phyloP scores from a whole-genome alignment of 495 filamentous ascomycete genomes.

The Tetracladium setigerum region DNA sequence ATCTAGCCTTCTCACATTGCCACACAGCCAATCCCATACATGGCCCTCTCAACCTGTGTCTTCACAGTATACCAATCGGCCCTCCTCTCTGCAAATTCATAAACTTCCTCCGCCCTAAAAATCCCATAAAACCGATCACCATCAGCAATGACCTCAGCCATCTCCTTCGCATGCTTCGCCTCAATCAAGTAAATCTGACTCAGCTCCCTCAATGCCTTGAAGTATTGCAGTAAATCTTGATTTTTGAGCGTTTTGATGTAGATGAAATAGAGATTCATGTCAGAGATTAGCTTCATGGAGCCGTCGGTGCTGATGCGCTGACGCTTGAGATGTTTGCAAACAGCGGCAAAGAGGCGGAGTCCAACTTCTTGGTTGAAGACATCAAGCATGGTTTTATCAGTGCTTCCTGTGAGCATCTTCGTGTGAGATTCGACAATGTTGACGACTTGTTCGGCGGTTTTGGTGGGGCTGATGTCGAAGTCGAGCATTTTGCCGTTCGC shows the following conservation, averaged over 20 bases:
- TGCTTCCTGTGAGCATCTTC: constrained; percentile 82
- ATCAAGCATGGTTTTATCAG: constrained; percentile 94
- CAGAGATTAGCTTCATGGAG: constrained; percentile 86
- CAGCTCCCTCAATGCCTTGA: constrained; percentile 84
- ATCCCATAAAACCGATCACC: constrained; percentile 82
- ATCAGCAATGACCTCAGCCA: constrained; percentile 92
- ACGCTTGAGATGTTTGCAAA: constrained; percentile 96
- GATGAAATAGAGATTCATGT: constrained; percentile 88
- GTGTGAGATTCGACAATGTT: constrained; percentile 82
- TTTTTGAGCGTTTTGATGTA: constrained; percentile 79
- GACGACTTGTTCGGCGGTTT: constrained; percentile 72
- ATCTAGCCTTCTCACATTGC: constrained; percentile 62
- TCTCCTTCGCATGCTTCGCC: constrained; percentile 79
- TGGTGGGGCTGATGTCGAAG: constrained; percentile 72
- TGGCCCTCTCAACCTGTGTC: constrained; percentile 83
- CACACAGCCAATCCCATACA: constrained; percentile 91
- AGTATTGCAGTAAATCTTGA: constrained; percentile 76
- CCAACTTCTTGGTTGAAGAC: constrained; percentile 99
- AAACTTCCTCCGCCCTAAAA: constrained; percentile 92
- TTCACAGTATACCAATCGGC: constrained; percentile 92
- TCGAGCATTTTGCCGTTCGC: constrained; percentile 31
- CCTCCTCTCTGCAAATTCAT: constrained; percentile 89
- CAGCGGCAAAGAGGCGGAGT: constrained; percentile 75
- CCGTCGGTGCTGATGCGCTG: constrained; percentile 87
- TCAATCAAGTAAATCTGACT: constrained; percentile 95